Evolutionary conservation across 495 filamentous ascomycete genomes (phyloP), one percentile per base, ranked within the genome.

Genomic region (Aspergillus avenaceus): DNA sequence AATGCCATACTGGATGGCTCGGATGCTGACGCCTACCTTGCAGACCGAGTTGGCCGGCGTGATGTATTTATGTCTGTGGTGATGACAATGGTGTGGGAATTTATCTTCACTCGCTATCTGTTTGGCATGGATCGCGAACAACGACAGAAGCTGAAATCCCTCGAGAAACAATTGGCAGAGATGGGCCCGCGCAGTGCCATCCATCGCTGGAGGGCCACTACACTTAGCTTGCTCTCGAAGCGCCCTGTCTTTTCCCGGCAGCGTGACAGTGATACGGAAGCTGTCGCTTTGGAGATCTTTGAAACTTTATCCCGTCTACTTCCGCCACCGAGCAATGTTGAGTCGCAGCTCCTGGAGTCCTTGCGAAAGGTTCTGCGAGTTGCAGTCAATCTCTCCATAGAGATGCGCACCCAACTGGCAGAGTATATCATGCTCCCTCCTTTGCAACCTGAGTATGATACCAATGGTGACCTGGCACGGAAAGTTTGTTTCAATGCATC

Each of bases 51-150:
- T 45, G 81, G 81, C 50, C 83, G 93, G 43, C 83, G 90, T 28
- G 89, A 96, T 70, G 86, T 97, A 27, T 95, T 97, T 72, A 96
- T 96, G 87, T 91, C 88, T 21, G 87, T 97, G 56, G 85, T 90
- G 54, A 97, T 97, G 90, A 91, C 84, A 37, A 95, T 98, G 88
- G 82, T 97, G 28, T 97, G 90, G 90, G 92, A 97, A 63, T 96
- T 88, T 60, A 84, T 98, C 62, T 98, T 98, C 67, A 95, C 91
- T 9, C 85, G 95, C 48, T 98, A 97, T 62, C 82, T 98, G 28
- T 97, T 98, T 61, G 93, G 95, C 53, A 93, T 97, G 89, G 92
- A 97, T 69, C 81, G 90, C 44, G 93, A 96, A 62, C 91, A 98
- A 62, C 86, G 95, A 22, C 91, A 97, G 68, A 96, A 95, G 62